A percentile compares a stretch with the other conserved stretches of the same genome.
phyloP scores from a whole-genome alignment of 192 early-diverging fungal genomes.

The Coemansia sp. region DNA sequence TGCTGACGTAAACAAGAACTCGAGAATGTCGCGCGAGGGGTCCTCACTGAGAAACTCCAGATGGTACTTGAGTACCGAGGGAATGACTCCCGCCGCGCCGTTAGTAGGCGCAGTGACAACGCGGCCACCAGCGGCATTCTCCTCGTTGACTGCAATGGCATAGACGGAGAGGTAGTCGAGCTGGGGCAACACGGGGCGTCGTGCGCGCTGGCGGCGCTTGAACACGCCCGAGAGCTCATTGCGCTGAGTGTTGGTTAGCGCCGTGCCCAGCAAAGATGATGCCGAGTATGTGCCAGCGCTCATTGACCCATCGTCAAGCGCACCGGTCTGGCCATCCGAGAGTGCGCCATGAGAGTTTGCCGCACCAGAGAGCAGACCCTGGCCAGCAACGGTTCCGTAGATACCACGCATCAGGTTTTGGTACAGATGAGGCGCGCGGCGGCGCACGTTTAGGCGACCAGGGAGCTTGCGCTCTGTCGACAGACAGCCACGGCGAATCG shows the following conservation, averaged over 20 bases:
- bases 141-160: conserved; percentile 95
- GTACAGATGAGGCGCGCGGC: conserved; percentile 85
- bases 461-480: conserved; percentile 67
- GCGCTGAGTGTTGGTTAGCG: conserved; percentile 45
- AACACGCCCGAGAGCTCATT: conserved; percentile 42
- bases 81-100: conserved; percentile 92
- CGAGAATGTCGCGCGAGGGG: conserved; percentile 81
- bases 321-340: conserved; percentile 10
- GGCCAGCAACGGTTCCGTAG: conserved; percentile 48
- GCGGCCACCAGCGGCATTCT: conserved; percentile 77
- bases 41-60: conserved; percentile 90
- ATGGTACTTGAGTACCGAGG: conserved; percentile 93
- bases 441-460: conserved; percentile 74
- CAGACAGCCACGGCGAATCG: conserved; percentile 72
- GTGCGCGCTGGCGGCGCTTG: conserved; percentile 34
- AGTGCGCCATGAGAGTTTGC: conserved; percentile 9
- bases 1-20: conserved; percentile 88
- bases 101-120: conserved; percentile 96
- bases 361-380: conserved; percentile 21
- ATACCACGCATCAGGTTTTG: conserved; percentile 80
- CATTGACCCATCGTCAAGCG: background rate
- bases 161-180: conserved; percentile 91
- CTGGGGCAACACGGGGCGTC: conserved; percentile 65
- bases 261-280: conserved; percentile 18
- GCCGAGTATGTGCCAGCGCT: conserved; percentile 1